Evolutionary conservation across 257 asterid species (phyloP).

Genomic region (Anisodus acutangulus): DNA sequence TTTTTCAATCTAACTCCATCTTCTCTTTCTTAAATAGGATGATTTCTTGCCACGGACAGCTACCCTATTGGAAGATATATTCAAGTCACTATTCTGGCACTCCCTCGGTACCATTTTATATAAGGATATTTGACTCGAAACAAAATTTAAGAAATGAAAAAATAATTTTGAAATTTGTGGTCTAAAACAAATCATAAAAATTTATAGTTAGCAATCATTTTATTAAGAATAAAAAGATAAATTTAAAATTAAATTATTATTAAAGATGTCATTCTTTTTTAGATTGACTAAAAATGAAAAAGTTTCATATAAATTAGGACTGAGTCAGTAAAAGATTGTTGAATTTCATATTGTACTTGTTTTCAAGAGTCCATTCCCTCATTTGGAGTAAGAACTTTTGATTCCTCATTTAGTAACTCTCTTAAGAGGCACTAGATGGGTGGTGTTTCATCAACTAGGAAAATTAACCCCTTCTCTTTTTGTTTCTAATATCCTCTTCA

Average conservation of each 20-base stretch:
- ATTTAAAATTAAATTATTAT: too few species aligned
- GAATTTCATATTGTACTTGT: neutral
- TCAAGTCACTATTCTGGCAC: conserved; percentile 81
- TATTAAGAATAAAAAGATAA: too few species aligned
- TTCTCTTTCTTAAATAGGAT: conserved; percentile 56
- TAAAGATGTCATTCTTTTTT: too few species aligned
- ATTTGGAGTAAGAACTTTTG: neutral
- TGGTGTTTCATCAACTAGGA: conserved; percentile 10
- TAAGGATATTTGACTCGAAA: too few species aligned
- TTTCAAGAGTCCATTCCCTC: neutral
- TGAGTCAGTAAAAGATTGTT: conserved; percentile 31
- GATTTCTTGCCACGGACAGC: conserved; percentile 94
- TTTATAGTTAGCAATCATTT: too few species aligned
- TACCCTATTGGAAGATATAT: conserved; percentile 89
- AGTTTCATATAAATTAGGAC: too few species aligned
- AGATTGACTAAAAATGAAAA: too few species aligned
- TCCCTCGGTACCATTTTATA: too few species aligned
- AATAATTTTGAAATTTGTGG: too few species aligned
- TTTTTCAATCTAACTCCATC: conserved; percentile 20
- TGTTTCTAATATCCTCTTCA: conserved; percentile 1
- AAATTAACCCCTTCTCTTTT: neutral
- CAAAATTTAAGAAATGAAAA: too few species aligned
- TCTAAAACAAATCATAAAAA: too few species aligned
- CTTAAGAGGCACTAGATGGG: conserved; percentile 1
- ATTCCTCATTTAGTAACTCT: neutral